Conservation (phyloP, 2,329 filamentous ascomycete species). For the Ophiobolus disseminans region DNA sequence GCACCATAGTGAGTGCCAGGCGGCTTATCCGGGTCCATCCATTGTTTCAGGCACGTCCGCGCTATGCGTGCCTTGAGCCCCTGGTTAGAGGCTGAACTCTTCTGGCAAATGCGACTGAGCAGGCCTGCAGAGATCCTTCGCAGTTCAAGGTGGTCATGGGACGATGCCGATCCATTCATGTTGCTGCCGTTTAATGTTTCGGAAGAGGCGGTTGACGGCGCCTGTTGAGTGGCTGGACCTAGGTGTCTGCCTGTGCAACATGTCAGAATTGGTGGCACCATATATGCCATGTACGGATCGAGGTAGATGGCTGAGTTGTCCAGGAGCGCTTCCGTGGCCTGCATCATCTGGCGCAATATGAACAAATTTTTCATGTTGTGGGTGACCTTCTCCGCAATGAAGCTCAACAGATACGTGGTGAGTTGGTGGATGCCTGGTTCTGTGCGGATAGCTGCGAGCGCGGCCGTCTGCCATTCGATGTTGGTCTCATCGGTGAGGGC, state of each 20-base stretch:
- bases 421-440: conserved; percentile 95
- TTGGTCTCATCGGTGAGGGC: conserved; percentile 88
- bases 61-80: conserved; percentile 87
- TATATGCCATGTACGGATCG: conserved; percentile 70
- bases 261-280: conserved; percentile 88
- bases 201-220: conserved; percentile 59
- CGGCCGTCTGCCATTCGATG: conserved; percentile 85
- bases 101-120: conserved; percentile 77
- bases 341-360: conserved; percentile 89
- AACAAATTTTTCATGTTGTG: conserved; percentile 92
- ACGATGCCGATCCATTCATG: conserved; percentile 29
- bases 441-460: conserved; percentile 81
- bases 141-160: conserved; percentile 72
- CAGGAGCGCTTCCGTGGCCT: conserved; percentile 82
- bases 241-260: conserved; percentile 87
- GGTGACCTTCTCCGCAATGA: conserved; percentile 94
- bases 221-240: conserved; percentile 62
- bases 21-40: conserved; percentile 84
- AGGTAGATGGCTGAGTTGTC: conserved; percentile 82
- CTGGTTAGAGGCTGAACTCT: conserved; percentile 81
- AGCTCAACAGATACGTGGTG: conserved; percentile 94
- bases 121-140: conserved; percentile 85
- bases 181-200: conserved; percentile 50
- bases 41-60: conserved; percentile 89
- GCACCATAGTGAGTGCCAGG: conserved; percentile 89